phyloP scores from a whole-genome alignment of 1,139 yeast genomes.

The Hanseniaspora sp. region DNA sequence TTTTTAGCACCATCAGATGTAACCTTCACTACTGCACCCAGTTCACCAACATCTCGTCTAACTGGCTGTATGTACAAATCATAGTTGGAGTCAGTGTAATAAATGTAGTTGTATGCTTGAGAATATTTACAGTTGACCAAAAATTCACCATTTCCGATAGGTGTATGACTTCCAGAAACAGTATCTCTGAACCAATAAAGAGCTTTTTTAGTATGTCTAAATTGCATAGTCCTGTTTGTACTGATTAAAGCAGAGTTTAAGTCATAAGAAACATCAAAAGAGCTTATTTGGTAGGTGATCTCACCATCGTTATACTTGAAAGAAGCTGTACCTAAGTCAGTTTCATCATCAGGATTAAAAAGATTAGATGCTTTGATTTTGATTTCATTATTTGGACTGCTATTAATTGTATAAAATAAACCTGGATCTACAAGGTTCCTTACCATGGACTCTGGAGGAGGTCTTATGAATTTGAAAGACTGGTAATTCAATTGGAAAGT shows the following conservation, averaged over 20 bases:
- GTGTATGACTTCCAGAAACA: conserved; percentile 31
- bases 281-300: conserved; percentile 20
- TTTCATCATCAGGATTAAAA: conserved; percentile 20
- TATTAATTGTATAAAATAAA: conserved; percentile 24
- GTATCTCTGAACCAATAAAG: conserved; percentile 54
- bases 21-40: conserved; percentile 35
- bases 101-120: conserved; percentile 54
- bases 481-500: conserved; percentile 23
- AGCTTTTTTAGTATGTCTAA: conserved; percentile 68
- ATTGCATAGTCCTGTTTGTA: conserved; percentile 37
- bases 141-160: conserved; percentile 31
- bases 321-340: conserved; percentile 19
- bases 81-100: conserved; percentile 50
- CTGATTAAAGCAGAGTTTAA: conserved; percentile 27
- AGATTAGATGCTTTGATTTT: conserved; percentile 26
- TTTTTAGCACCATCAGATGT: conserved; percentile 58
- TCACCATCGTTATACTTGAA: conserved; percentile 23
- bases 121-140: conserved; percentile 59
- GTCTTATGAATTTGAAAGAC: conserved; percentile 26
- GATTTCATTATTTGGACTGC: conserved; percentile 18
- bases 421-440: conserved; percentile 31
- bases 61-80: conserved; percentile 48
- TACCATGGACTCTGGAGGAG: conserved; percentile 24
- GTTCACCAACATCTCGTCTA: conserved; percentile 33
- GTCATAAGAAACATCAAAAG: conserved; percentile 25